Percentiles rank a stretch among this genome's conserved stretches.
Conservation (phyloP, 495 filamentous ascomycete species). For the Penicillium subrubescens region DNA sequence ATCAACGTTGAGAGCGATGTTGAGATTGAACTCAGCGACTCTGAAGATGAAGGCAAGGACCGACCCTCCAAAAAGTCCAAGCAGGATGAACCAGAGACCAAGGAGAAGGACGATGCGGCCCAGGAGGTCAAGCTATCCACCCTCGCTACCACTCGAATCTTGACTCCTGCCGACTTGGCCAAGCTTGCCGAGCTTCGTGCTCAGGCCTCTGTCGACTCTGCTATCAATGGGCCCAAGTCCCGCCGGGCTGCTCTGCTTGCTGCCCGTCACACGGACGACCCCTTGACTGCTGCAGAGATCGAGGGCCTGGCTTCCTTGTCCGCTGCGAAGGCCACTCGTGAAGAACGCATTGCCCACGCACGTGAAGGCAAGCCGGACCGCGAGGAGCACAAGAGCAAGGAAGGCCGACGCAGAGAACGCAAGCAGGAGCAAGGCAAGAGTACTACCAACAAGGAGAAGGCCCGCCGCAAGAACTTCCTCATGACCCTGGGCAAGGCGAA, state of each 20-base stretch:
- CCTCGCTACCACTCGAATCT: conserved; percentile 81
- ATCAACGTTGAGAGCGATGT: conserved; percentile 85
- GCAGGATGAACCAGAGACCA: conserved; percentile 27
- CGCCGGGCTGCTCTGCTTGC: conserved; percentile 43
- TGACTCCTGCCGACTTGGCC: conserved; percentile 88
- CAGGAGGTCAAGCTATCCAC: conserved; percentile 55
- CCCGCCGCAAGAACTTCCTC: conserved; percentile 92
- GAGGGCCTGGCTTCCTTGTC: conserved; percentile 70
- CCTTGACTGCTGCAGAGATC: conserved; percentile 84
- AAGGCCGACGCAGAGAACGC: conserved; percentile 77
- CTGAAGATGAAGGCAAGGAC: conserved; percentile 65
- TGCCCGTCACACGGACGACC: conserved; percentile 73
- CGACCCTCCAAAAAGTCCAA: conserved; percentile 64
- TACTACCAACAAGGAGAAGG: conserved; percentile 97
- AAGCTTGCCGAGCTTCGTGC: conserved; percentile 87
- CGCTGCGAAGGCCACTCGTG: conserved; percentile 72
- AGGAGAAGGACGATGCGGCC: conserved; percentile 27
- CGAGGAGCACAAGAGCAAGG: conserved; percentile 77
- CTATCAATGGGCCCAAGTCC: conserved; percentile 47
- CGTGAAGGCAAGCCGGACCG: conserved; percentile 73
- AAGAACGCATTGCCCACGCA: conserved; percentile 78
- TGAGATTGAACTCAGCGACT: conserved; percentile 75
- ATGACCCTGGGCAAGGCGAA: conserved; percentile 97
- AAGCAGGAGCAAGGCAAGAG: conserved; percentile 88
- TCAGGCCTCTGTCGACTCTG: conserved; percentile 68